Base-by-base conservation (phyloP, 2,329 filamentous ascomycete species). In the Teratosphaeriaceae sp. region DNA sequence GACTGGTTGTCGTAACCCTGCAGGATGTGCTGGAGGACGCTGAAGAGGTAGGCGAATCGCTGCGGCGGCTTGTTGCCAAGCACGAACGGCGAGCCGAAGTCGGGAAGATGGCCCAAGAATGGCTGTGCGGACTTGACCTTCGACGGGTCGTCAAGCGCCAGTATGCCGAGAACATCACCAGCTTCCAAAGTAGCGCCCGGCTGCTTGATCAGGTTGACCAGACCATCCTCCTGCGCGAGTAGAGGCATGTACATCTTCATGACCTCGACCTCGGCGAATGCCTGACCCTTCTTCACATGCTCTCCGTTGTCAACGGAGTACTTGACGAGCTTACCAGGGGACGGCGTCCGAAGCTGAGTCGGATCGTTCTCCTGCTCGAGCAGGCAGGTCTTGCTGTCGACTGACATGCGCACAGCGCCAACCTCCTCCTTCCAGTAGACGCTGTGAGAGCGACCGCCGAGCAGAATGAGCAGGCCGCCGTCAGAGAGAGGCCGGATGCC, bases 211-310 rank as follows among this genome's bases (percentile, higher is more conserved):
- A 98, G 79, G 72, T 96, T 92, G 44, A 98, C 90, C 42, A 94
- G 78, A 73, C 92, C 92, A 58, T 95, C 92, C 66, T 98, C 92
- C 63, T 89, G 84, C 2, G 92, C 86, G 48, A 98, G 78, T 43
- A 98, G 76, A 60, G 92, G 92, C 92, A 98, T 98, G 78, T 97
- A 97, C 92, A 98, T 98, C 78, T 98, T 98, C 92, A 98, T 98
- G 69, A 98, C 92, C 70, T 98, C 92, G 30, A 98, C 90, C 67
- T 98, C 92, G 43, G 92, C 92, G 61, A 88, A 98, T 24, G 90
- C 75, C 67, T 97, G 86, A 44, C 90, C 90, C 56, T 94, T 88
- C 66, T 80, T 84, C 67, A 98, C 81, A 65, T 98, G 92, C 55
- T 88, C 78, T 48, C 92, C 92, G 60, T 94, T 97, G 66, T 96